These are phyloP conservation scores for Plantago coronopus DNA, from an alignment of 305 asterid species.

Conservation along the genomic window DNA sequence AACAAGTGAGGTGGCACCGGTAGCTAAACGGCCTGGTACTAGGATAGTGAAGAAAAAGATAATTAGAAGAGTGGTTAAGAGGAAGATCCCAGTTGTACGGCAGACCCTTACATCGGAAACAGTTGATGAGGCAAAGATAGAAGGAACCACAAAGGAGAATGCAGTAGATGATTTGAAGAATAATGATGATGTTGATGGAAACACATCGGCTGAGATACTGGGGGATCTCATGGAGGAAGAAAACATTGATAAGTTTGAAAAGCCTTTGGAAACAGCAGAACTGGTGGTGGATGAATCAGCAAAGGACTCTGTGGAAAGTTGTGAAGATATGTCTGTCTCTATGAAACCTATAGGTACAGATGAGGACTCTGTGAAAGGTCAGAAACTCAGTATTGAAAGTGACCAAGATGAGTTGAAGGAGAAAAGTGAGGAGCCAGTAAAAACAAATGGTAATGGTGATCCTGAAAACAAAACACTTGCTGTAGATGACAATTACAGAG, in stretches of 20 bases:
- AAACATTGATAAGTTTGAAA: conserved; percentile 10
- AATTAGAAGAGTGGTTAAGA: conserved; percentile 36
- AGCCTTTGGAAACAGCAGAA: conserved; percentile 10
- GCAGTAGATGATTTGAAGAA: conserved; percentile 16
- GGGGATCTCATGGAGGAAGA: conserved; percentile 23
- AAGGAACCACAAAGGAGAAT: conserved; percentile 22
- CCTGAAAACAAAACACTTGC: conserved; percentile 21
- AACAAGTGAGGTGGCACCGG: conserved; percentile 27
- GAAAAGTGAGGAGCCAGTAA: conserved; percentile 23
- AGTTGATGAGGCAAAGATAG: conserved; percentile 22
- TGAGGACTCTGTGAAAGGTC: conserved; percentile 29
- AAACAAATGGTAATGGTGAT: conserved; percentile 22
- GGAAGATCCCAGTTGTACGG: conserved; percentile 27
- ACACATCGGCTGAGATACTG: conserved; percentile 18
- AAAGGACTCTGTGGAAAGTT: conserved; percentile 17
- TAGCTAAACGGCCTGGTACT: conserved; percentile 32
- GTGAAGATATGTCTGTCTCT: conserved; percentile 23
- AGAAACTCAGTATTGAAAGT: conserved; percentile 19
- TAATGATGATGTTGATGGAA: conserved; percentile 12
- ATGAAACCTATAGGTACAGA: conserved; percentile 20
- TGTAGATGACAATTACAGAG: conserved; percentile 32
- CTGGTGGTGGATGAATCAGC: conserved; percentile 23
- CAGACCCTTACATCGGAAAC: conserved; percentile 25
- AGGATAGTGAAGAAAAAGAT: conserved; percentile 36
- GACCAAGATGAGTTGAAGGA: conserved; percentile 25